A percentile compares a stretch with the other conserved stretches of the same genome.
Evolutionary conservation across 768 basidiomycete genomes (phyloP).

Genomic region (Suillus plorans): DNA sequence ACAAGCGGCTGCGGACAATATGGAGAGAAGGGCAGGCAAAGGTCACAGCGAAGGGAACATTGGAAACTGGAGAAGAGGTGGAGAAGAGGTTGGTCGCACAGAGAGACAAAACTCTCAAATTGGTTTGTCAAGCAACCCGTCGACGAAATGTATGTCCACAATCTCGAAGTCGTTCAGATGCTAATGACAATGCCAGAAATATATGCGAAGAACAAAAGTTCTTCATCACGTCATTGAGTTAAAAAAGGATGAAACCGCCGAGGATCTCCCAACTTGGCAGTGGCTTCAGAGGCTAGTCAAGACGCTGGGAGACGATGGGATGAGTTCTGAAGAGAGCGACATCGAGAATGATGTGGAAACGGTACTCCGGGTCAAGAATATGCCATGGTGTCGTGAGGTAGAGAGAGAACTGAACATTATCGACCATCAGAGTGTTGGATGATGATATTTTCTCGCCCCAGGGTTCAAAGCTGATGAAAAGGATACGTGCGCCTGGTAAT

Average conservation of each 20-base stretch:
- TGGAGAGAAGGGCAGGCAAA: conserved; percentile 8
- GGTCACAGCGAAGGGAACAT: neutral
- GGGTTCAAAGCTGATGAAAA: neutral
- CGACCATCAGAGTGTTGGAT: neutral
- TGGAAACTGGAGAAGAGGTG: conserved; percentile 3
- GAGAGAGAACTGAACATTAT: neutral
- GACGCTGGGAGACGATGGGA: neutral
- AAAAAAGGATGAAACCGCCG: neutral
- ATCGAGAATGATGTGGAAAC: neutral
- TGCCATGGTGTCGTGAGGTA: neutral
- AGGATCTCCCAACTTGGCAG: neutral
- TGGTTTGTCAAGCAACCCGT: conserved; percentile 2
- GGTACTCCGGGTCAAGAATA: neutral
- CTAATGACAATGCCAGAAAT: neutral
- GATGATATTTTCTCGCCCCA: neutral
- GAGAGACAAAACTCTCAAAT: neutral
- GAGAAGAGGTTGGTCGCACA: conserved; percentile 3
- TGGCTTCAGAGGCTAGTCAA: neutral
- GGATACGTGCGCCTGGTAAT: neutral
- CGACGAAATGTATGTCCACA: conserved; percentile 7
- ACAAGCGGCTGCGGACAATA: conserved; percentile 8
- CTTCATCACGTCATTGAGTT: neutral
- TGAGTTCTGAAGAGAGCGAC: neutral
- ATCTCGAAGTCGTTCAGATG: neutral
- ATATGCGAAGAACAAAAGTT: neutral